Conservation (phyloP, 768 basidiomycete genomes). For the Lentinula lateritia region DNA sequence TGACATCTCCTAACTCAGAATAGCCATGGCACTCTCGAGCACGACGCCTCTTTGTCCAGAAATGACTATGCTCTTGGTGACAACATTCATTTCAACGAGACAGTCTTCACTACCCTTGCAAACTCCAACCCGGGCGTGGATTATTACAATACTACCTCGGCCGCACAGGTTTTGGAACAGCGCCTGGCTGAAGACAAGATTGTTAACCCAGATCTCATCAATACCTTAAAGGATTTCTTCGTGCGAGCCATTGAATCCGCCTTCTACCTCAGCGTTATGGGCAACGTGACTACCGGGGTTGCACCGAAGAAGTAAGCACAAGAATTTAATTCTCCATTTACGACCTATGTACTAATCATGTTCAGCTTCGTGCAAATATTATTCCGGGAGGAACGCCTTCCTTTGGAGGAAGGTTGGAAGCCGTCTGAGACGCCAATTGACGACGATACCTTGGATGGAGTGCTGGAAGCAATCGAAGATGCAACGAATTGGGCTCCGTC, state of each 20-base stretch:
- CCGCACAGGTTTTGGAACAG: constrained; percentile 1
- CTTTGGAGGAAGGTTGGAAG: constrained; percentile 3
- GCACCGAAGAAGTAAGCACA: neutral
- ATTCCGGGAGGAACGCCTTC: constrained; percentile 5
- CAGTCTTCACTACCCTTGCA: neutral
- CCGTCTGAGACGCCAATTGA: neutral
- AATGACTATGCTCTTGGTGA: constrained; percentile 2
- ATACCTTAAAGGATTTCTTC: constrained; percentile 10
- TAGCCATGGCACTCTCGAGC: constrained; percentile 6
- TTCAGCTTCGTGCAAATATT: constrained; percentile 3
- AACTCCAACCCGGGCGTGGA: constrained; percentile 11
- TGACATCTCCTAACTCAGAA: neutral
- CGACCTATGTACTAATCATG: neutral
- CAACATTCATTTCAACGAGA: constrained; percentile 1
- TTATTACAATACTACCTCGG: constrained; percentile 9
- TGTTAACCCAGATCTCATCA: constrained; percentile 5
- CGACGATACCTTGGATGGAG: neutral
- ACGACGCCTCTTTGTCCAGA: constrained; percentile 5
- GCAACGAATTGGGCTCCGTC: neutral
- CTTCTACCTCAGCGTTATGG: constrained; percentile 11
- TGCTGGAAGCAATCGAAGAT: neutral
- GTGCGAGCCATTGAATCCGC: constrained; percentile 9
- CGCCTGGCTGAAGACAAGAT: constrained; percentile 7
- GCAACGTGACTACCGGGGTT: neutral
- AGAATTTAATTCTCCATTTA: neutral